Evolutionary conservation across 768 basidiomycete species (phyloP), one percentile per base, ranked within the genome.

Genomic region (Hysterangium stoloniferum): DNA sequence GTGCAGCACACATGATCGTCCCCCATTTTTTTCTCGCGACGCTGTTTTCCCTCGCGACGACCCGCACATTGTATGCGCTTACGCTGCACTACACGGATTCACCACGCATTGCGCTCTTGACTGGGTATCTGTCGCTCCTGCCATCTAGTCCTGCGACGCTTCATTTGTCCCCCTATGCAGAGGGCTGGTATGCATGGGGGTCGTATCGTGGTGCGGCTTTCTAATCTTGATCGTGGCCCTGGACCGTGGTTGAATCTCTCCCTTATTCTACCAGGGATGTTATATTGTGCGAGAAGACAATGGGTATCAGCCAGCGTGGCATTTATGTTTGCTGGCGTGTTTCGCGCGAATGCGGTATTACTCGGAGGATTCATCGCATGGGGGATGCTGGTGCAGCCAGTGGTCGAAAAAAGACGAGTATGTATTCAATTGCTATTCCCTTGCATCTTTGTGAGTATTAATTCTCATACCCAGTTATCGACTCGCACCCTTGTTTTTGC

Each of bases 161-260:
- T 19, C 74, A 80, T 22, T 74, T 84, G 40, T 82, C 84, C 0
- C 76, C 86, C 0, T 95, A 87, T 63, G 80, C 70, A 43, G 95
- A 98, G 59, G 87, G 93, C 0, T 85, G 91, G 63, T 94, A 88
- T 64, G 85, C 93, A 0, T 77, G 78, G 53, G 66, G 86, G 22
- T 86, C 90, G 0, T 95, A 94, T 61, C 70, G 66, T 59, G 90
- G 86, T 72, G 60, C 54, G 68, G 54, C 56, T 11, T 41, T 56
- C 55, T 45, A 54, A 25, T 36, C 29, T 7, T 9, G 15, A 9
- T n/a, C 28, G 9, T 11, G 3, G 8, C 29, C 4, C 13, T 8
- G 48, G 19, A 12, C 17, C 8, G 33, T n/a, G 22, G 17, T 2
- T 31, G 7, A 45, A 36, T 6, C 22, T 9, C 0, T 40, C 47